These are phyloP conservation scores for Amylostereum chailletii DNA, from an alignment of 1,284 basidiomycete species.

Conservation along the genomic window DNA sequence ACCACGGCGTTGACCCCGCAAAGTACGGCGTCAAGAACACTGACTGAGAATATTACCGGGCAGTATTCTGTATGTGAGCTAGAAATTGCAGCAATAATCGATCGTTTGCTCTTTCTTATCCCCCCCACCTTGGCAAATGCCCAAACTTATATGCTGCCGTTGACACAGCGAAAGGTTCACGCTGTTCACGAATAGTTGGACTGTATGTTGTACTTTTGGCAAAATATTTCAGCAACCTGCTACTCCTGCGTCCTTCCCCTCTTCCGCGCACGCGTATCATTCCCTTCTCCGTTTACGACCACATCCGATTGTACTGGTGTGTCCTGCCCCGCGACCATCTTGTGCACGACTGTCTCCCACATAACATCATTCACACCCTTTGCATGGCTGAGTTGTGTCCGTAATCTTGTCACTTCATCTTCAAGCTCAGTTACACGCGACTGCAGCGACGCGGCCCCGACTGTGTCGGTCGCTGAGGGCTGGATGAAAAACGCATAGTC, in stretches of 20 bases:
- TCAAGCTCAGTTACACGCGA: constrained; percentile 62
- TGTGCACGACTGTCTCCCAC: constrained; percentile 78
- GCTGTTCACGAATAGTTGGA: too few relatives aligned
- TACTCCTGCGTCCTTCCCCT: constrained; percentile 3
- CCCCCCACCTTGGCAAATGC: too few relatives aligned
- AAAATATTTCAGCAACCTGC: too few relatives aligned
- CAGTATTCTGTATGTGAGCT: too few relatives aligned
- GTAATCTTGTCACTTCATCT: constrained; percentile 56
- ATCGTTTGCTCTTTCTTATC: too few relatives aligned
- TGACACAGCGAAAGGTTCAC: too few relatives aligned
- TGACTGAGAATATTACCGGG: too few relatives aligned
- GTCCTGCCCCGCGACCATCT: constrained; percentile 33
- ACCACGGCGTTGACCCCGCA: constrained; percentile 78
- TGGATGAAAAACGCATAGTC: constrained; percentile 57
- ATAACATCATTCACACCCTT: constrained; percentile 83
- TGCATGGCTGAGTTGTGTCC: constrained; percentile 67
- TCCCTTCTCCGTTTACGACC: constrained; percentile 8
- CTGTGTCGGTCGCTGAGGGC: constrained; percentile 23
- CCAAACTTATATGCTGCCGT: too few relatives aligned
- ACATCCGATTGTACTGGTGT: constrained; percentile 11
- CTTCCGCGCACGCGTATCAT: constrained; percentile 3
- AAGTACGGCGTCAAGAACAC: constrained; percentile 53
- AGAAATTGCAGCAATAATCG: too few relatives aligned
- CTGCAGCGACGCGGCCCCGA: constrained; percentile 32
- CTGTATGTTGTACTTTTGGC: too few relatives aligned